Percentiles rank a stretch among this genome's conserved stretches.
phyloP scores from a whole-genome alignment of 164 flowering plant species.

The Saururus chinensis region DNA sequence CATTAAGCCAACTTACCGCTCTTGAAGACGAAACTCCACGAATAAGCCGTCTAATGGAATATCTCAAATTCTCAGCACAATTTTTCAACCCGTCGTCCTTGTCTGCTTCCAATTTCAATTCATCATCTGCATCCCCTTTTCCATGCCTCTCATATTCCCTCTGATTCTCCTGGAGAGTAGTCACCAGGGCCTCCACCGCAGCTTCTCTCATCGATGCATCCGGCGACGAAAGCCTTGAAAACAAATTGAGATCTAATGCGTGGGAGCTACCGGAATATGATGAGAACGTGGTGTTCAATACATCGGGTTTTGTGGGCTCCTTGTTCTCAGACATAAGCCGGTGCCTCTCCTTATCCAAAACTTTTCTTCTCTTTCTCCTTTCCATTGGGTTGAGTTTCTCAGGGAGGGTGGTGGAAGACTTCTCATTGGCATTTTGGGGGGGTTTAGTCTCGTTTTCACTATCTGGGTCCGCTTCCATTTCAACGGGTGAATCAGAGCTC shows the following conservation, averaged over 20 bases:
- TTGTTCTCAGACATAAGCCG: conserved; percentile 8
- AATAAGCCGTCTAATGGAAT: conserved; percentile 83
- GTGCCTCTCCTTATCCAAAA: conserved; percentile 49
- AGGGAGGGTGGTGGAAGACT: not conserved
- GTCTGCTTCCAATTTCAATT: conserved; percentile 59
- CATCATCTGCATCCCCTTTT: conserved; percentile 21
- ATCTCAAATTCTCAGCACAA: conserved; percentile 73
- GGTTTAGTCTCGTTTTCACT: conserved; percentile 28
- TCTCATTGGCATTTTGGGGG: conserved; percentile 9
- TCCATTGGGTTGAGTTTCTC: conserved; percentile 62
- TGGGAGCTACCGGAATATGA: conserved; percentile 27
- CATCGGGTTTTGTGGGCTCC: conserved; percentile 8
- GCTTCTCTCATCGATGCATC: conserved; percentile 49
- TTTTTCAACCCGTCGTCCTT: conserved; percentile 79
- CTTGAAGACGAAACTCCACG: conserved; percentile 98
- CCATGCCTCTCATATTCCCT: conserved; percentile 44
- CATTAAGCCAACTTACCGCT: conserved; percentile 37
- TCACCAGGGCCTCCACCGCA: conserved; percentile 54
- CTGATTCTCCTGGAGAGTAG: conserved; percentile 56
- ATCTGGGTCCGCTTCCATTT: conserved; percentile 25
- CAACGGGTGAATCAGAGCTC: not conserved
- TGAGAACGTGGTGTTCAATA: not conserved
- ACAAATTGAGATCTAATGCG: conserved; percentile 61
- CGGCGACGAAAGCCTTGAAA: conserved; percentile 52
- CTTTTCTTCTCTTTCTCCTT: conserved; percentile 64